phyloP scores from a whole-genome alignment of 2,329 filamentous ascomycete species.

The Claviceps quebecensis region DNA sequence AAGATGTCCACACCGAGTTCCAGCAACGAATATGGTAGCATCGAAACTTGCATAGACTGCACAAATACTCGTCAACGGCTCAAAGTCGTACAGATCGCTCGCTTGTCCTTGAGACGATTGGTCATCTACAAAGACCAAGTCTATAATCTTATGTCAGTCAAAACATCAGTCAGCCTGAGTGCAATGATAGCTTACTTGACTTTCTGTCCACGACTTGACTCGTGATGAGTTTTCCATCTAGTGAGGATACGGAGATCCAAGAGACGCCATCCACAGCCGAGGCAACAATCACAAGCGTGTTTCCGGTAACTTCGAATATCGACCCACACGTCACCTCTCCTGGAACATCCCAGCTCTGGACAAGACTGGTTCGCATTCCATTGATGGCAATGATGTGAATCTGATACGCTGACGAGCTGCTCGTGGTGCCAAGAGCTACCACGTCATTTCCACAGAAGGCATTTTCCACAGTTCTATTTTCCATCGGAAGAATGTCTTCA shows the following conservation, averaged over 20 bases:
- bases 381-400: conserved; percentile 27
- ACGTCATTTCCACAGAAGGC: conserved; percentile 25
- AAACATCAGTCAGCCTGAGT: background rate
- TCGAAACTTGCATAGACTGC: conserved; percentile 15
- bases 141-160: background rate
- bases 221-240: conserved; percentile 12
- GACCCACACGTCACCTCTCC: conserved; percentile 37
- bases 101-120: background rate
- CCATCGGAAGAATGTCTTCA: conserved; percentile 16
- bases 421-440: conserved; percentile 30
- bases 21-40: conserved; percentile 24
- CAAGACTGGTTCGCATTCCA: conserved; percentile 15
- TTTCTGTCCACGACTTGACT: conserved; percentile 4
- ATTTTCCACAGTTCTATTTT: conserved; percentile 22
- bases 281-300: conserved; percentile 20
- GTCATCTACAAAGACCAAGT: background rate
- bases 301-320: conserved; percentile 15
- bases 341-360: conserved; percentile 20
- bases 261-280: conserved; percentile 19
- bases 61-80: conserved; percentile 34
- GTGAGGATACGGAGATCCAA: conserved; percentile 19
- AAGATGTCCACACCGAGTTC: conserved; percentile 39
- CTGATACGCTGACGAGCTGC: conserved; percentile 20
- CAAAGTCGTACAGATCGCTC: conserved; percentile 9
- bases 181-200: background rate